phyloP scores from a whole-genome alignment of 2,329 filamentous ascomycete species.

The Aquanectria penicillioides region DNA sequence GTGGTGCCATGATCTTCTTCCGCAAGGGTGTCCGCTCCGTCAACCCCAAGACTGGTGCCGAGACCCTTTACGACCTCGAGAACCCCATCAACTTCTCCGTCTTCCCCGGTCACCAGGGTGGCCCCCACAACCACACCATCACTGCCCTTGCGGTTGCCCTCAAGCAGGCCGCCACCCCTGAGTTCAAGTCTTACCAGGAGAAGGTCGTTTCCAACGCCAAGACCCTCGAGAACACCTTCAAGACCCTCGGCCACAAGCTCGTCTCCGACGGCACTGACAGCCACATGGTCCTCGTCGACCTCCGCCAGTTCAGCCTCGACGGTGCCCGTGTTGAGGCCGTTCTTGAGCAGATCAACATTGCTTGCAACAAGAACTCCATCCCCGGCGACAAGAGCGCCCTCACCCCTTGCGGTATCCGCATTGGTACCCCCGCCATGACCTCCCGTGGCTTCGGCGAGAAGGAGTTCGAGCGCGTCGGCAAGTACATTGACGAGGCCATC shows the following conservation, averaged over 20 bases:
- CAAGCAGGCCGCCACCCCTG: slow-evolving; percentile 88
- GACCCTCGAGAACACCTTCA: slow-evolving; percentile 85
- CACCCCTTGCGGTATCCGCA: slow-evolving; percentile 92
- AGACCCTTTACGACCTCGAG: slow-evolving; percentile 92
- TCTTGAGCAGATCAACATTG: slow-evolving; percentile 97
- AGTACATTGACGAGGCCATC: slow-evolving; percentile 90
- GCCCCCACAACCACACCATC: slow-evolving; percentile 99
- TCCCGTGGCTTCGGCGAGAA: slow-evolving; percentile 91
- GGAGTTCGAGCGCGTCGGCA: slow-evolving; percentile 90
- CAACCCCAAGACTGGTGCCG: slow-evolving; percentile 90
- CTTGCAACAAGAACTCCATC: slow-evolving; percentile 99
- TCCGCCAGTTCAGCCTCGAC: slow-evolving; percentile 87
- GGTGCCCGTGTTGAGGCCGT: slow-evolving; percentile 96
- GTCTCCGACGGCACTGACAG: slow-evolving; percentile 97
- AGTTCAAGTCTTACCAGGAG: slow-evolving; percentile 95
- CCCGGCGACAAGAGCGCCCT: slow-evolving; percentile 97
- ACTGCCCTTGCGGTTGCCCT: slow-evolving; percentile 94
- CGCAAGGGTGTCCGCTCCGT: slow-evolving; percentile 93
- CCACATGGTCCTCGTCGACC: slow-evolving; percentile 95
- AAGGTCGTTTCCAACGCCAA: slow-evolving; percentile 94
- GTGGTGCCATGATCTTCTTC: slow-evolving; percentile 99
- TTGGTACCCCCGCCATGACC: slow-evolving; percentile 98
- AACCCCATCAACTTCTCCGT: slow-evolving; percentile 98
- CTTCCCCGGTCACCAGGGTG: slow-evolving; percentile 98
- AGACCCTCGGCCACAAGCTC: slow-evolving; percentile 90